Conservation (phyloP, 768 basidiomycete genomes). For the Suillus weaverae region DNA sequence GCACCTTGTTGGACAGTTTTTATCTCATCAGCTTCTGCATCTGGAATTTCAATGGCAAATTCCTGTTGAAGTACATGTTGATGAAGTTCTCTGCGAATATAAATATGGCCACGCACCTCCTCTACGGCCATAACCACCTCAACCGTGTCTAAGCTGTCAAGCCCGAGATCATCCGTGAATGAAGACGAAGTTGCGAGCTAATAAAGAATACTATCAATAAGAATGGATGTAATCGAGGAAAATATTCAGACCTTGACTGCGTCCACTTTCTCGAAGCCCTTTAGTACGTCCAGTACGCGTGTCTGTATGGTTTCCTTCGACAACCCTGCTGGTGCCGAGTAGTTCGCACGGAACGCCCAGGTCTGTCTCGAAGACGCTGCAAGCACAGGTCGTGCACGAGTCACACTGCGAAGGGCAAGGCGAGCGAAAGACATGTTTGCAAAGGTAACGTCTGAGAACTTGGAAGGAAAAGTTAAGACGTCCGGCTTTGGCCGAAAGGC, state of each 20-base stretch:
- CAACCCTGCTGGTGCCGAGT: slow-evolving; percentile 26
- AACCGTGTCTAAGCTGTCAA: slow-evolving; percentile 92
- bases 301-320: slow-evolving; percentile 24
- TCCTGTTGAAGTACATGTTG: slow-evolving; percentile 52
- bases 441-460: background rate
- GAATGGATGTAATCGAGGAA: slow-evolving; percentile 26
- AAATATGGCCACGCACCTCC: slow-evolving; percentile 51
- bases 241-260: slow-evolving; percentile 24
- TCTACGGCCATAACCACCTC: slow-evolving; percentile 99
- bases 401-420: slow-evolving; percentile 31
- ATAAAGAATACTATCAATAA: slow-evolving; percentile 21
- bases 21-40: slow-evolving; percentile 94
- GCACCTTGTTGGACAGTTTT: slow-evolving; percentile 88
- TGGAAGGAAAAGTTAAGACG: slow-evolving; percentile 2
- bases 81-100: slow-evolving; percentile 10
- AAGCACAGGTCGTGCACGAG: slow-evolving; percentile 28
- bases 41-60: slow-evolving; percentile 97
- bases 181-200: slow-evolving; percentile 64
- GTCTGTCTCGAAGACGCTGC: slow-evolving; percentile 27
- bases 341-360: slow-evolving; percentile 30
- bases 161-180: slow-evolving; percentile 58
- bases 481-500: slow-evolving; percentile 28
- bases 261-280: slow-evolving; percentile 33
- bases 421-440: slow-evolving; percentile 35
- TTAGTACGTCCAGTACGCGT: slow-evolving; percentile 31